phyloP scores from a whole-genome alignment of 208 protist species.

The Borovskyia barvae region DNA sequence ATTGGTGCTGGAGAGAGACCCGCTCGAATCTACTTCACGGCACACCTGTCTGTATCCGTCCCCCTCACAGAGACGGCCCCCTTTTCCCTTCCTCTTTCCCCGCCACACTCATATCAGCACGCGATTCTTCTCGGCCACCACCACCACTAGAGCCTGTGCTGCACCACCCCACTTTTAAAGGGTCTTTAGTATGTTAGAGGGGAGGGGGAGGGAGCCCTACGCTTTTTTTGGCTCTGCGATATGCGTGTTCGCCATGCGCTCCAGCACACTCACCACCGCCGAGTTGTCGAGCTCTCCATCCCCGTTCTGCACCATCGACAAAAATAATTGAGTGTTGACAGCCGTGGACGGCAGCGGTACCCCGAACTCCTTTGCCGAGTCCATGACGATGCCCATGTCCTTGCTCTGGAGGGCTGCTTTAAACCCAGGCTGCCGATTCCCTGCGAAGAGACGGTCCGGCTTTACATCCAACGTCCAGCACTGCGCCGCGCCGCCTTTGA shows the following conservation, averaged over 20 bases:
- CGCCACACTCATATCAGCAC: no score
- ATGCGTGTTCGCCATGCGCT: conserved; percentile 81
- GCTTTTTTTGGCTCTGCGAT: conserved; percentile 75
- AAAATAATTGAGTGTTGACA: conserved; percentile 91
- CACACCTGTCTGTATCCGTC: no score
- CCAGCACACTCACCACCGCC: conserved; percentile 91
- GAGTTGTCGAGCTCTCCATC: conserved; percentile 93
- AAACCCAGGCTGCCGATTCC: conserved; percentile 95
- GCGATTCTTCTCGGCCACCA: no score
- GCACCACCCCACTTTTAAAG: neutral
- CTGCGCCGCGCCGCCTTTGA: conserved; percentile 90
- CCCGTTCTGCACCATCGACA: conserved; percentile 86
- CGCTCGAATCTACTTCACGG: no score
- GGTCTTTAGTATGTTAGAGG: no score
- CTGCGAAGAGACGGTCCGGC: conserved; percentile 87
- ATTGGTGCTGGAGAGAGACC: no score
- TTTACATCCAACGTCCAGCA: conserved; percentile 93
- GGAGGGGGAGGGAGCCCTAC: no score
- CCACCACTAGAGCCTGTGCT: no score
- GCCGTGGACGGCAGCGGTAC: conserved; percentile 88
- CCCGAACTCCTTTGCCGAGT: conserved; percentile 86
- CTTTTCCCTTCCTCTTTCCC: no score
- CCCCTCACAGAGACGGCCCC: no score
- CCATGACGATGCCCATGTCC: conserved; percentile 92
- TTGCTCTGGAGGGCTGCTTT: conserved; percentile 95